Base-by-base conservation (phyloP, 805 yeast genomes). In the Jamesozyma jinghongensis region DNA sequence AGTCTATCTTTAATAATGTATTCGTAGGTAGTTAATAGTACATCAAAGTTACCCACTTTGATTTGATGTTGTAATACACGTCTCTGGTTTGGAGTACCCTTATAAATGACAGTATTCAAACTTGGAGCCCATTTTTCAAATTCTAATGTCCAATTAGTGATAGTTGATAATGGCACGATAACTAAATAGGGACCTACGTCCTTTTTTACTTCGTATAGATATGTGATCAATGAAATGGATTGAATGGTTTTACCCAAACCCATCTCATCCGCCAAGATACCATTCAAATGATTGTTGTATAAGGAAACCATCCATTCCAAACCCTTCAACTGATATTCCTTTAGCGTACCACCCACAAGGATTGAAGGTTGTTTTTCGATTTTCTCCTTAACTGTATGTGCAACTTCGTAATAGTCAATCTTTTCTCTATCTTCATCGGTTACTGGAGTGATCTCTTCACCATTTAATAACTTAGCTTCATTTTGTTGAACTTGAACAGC, bases 211-310 rank as follows among this genome's bases (percentile, higher is more conserved):
- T 84, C 94, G 43, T 74, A 73, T 40, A 85, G 66, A 55, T 85
- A 79, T 1, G 90, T 73, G 17, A 84, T 68, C 50, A 84, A 66
- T 0, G 92, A 82, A 42, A 84, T 79, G n/a, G 88, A 76, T 60
- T 84, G 94, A 74, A 54, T 69, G 63, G 99, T 92, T 61, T 92
- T 92, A 62, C 99, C 99, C 47, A 92, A 71, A 48, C 99, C 99
- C 99, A 92, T 92, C 65, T 92, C 99, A 69, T 92, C 99, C 1
- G 99, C 99, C 43, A 92, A 66, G 49, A 92, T 92, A 70, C 99
- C 99, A 59, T 92, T 92, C 54, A 92, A 72, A 61, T 86, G 94
- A 64, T 92, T 92, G 60, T 92, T 92, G 67, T 75, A 92, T 44
- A 92, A 66, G 0, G 98, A 92, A 3, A 92, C 95, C 98, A 92